Conservation (phyloP, 768 basidiomycete species). For the Hemileccinum rubropunctum region DNA sequence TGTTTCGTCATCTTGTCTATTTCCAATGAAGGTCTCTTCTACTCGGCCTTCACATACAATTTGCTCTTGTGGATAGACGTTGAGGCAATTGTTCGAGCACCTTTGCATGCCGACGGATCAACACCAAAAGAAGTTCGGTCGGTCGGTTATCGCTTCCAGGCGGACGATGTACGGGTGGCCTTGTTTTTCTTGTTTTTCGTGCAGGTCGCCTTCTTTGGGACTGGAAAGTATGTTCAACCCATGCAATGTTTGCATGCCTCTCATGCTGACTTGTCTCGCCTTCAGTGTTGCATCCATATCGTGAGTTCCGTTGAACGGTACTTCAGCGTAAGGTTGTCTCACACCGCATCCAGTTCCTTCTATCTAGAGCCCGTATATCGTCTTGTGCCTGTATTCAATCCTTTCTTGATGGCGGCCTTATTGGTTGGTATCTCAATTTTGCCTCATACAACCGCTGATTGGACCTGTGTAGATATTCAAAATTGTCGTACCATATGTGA, state of each 20-base stretch:
- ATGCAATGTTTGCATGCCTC: not conserved
- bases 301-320: constrained; percentile 37
- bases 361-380: constrained; percentile 88
- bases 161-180: constrained; percentile 69
- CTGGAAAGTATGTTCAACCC: constrained; percentile 61
- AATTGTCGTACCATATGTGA: constrained; percentile 76
- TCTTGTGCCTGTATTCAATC: constrained; percentile 80
- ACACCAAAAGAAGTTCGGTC: not conserved
- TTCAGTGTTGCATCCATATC: constrained; percentile 79
- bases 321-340: not conserved
- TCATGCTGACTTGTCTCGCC: not conserved
- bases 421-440: constrained; percentile 42
- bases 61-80: constrained; percentile 67
- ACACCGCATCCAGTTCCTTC: constrained; percentile 52
- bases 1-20: constrained; percentile 81
- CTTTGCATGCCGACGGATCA: not conserved
- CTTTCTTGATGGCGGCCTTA: constrained; percentile 76
- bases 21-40: constrained; percentile 80
- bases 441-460: constrained; percentile 2
- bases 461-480: constrained; percentile 61
- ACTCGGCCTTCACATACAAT: constrained; percentile 60
- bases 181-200: constrained; percentile 85
- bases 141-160: constrained; percentile 42
- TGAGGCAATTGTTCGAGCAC: constrained; percentile 39
- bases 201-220: constrained; percentile 84